A percentile compares a stretch with the other conserved stretches of the same genome.
phyloP scores from a whole-genome alignment of 108 stramenopile species.

The Nitzschia putrida region DNA sequence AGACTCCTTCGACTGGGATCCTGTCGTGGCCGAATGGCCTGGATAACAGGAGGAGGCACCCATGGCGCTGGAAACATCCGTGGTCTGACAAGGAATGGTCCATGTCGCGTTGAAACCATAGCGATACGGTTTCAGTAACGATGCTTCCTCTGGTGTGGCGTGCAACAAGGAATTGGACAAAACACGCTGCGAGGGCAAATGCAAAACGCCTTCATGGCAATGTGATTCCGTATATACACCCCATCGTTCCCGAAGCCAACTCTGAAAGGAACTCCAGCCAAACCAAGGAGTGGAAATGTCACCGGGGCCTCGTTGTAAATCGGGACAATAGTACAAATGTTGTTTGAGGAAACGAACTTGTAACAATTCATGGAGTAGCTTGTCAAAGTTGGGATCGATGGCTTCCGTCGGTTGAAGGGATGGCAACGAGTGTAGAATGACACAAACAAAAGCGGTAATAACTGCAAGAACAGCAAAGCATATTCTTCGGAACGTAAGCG shows the following conservation, averaged over 20 bases:
- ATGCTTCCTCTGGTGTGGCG: slow-evolving; percentile 15
- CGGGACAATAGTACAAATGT: slow-evolving; percentile 31
- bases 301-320: slow-evolving; percentile 2
- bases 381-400: slow-evolving; percentile 30
- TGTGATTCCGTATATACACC: slow-evolving; percentile 22
- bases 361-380: slow-evolving; percentile 29
- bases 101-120: slow-evolving; percentile 38
- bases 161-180: slow-evolving; percentile 15
- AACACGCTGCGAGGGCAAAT: slow-evolving; percentile 42
- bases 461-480: slow-evolving; percentile 47
- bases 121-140: slow-evolving; percentile 13
- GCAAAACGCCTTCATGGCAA: slow-evolving; percentile 51
- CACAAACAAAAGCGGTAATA: slow-evolving; percentile 38
- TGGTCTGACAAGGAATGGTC: slow-evolving; percentile 30
- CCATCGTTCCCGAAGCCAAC: not conserved
- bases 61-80: not conserved
- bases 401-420: slow-evolving; percentile 8
- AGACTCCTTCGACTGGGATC: too few relatives aligned
- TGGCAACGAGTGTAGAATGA: slow-evolving; percentile 45
- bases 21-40: too few relatives aligned
- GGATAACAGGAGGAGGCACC: too few relatives aligned
- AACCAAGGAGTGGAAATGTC: not conserved
- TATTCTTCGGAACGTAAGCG: slow-evolving; percentile 46
- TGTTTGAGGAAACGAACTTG: slow-evolving; percentile 19
- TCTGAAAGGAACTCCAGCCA: not conserved